A percentile compares a stretch with the other conserved stretches of the same genome.
These are phyloP conservation scores for Prunus salicina DNA, from an alignment of 306 rosid genomes.

Conservation along the genomic window DNA sequence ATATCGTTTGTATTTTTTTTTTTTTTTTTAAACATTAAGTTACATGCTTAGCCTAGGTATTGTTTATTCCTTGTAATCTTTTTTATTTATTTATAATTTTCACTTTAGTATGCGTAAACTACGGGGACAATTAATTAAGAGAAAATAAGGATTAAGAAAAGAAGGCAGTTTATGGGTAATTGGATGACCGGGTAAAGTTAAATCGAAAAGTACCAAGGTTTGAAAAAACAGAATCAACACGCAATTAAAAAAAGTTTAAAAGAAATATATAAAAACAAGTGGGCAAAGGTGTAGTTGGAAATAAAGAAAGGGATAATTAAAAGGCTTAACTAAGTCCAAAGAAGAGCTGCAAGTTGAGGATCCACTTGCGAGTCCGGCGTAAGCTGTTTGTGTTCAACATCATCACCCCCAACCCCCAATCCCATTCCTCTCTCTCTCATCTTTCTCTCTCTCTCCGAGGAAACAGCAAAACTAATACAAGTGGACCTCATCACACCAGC, in stretches of 20 bases:
- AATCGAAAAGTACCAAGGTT: not conserved
- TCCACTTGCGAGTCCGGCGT: constrained; percentile 81
- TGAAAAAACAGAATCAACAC: not conserved
- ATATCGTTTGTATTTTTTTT: too few relatives aligned
- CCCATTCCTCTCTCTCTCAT: constrained; percentile 1
- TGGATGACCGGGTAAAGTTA: not conserved
- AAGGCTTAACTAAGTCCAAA: constrained; percentile 44
- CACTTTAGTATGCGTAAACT: too few relatives aligned
- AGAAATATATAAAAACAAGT: constrained; percentile 9
- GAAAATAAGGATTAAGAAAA: too few relatives aligned
- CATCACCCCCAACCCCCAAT: constrained; percentile 5
- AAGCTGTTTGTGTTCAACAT: constrained; percentile 41
- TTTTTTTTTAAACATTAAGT: too few relatives aligned
- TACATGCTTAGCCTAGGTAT: too few relatives aligned
- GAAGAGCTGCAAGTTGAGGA: constrained; percentile 73
- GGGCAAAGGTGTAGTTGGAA: constrained; percentile 37
- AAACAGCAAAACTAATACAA: constrained; percentile 40
- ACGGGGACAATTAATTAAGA: too few relatives aligned
- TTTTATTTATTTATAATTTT: too few relatives aligned
- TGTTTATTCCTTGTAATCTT: too few relatives aligned
- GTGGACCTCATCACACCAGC: constrained; percentile 21
- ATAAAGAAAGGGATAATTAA: constrained; percentile 19
- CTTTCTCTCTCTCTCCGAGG: constrained; percentile 22
- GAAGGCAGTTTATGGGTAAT: not conserved
- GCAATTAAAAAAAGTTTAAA: not conserved